Evolutionary conservation across 139 green algal species (phyloP), one percentile per base, ranked within the genome.

Genomic region (Chlamydomonas schloesseri): DNA sequence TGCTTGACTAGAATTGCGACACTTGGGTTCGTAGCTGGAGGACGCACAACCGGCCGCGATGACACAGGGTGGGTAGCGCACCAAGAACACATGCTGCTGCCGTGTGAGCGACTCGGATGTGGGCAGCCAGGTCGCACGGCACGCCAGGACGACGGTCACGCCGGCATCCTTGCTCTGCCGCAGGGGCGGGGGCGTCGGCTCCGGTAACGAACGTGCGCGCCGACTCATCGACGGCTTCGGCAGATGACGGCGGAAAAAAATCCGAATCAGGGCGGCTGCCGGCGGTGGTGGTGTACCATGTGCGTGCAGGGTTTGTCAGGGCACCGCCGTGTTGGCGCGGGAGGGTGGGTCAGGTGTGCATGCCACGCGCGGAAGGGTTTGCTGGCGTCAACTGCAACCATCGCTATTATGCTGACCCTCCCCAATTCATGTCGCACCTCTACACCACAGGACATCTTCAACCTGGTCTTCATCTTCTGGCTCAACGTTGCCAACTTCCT

Each of bases 371-470:
- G n/a, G n/a, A n/a, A n/a, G n/a, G n/a, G n/a, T n/a, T n/a, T n/a
- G n/a, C n/a, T n/a, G n/a, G n/a, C n/a, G n/a, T n/a, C n/a, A n/a
- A n/a, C n/a, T n/a, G n/a, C n/a, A n/a, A n/a, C n/a, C n/a, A n/a
- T n/a, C n/a, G n/a, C n/a, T n/a, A n/a, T n/a, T n/a, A 11, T 23
- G 23, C 60, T 8, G 42, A 50, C 42, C 42, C 42, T 50, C 42
- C 42, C 42, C 6, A 50, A 8, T 50, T 31, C 60, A 11, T n/a
- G 23, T 9, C 36, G 28, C 69, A 3, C 11, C 65, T 50, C 31
- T 31, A 1, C 36, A 11, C 42, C 36, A 29, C 84, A 88, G 71
- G 84, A 89, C 57, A 82, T 86, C 55, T 89, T 84, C 85, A 89
- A 89, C 77, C 58, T 89, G 33, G 34, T 89, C 0, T 50, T 31